These are phyloP conservation scores for Metarhizium robertsii DNA, from an alignment of 2,329 filamentous ascomycete species.

Conservation along the genomic window DNA sequence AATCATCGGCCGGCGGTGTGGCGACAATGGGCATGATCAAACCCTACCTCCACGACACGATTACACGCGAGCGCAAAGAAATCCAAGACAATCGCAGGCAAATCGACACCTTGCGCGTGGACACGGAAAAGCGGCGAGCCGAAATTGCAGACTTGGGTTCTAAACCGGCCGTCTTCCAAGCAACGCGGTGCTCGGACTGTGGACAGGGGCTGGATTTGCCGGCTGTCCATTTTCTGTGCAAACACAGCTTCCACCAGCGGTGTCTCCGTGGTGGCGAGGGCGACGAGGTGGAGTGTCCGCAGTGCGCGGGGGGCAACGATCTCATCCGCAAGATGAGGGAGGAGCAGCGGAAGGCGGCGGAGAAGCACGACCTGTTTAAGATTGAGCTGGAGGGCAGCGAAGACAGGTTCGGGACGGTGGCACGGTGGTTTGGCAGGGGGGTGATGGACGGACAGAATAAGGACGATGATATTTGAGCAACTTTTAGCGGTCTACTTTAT, in stretches of 20 bases:
- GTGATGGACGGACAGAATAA: slow-evolving; percentile 59
- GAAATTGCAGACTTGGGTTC: slow-evolving; percentile 70
- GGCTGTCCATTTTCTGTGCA: slow-evolving; percentile 91
- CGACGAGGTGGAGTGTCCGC: slow-evolving; percentile 68
- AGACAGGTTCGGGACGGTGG: slow-evolving; percentile 82
- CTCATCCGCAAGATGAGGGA: slow-evolving; percentile 80
- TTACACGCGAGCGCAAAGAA: slow-evolving; percentile 78
- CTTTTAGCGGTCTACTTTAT: neutral
- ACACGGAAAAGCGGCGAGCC: slow-evolving; percentile 69
- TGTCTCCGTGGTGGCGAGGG: slow-evolving; percentile 57
- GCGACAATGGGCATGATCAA: slow-evolving; percentile 98
- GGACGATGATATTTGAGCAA: neutral
- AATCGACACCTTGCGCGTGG: slow-evolving; percentile 72
- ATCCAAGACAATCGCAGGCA: slow-evolving; percentile 72
- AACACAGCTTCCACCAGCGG: slow-evolving; percentile 90
- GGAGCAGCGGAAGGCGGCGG: slow-evolving; percentile 78
- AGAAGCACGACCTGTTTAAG: slow-evolving; percentile 81
- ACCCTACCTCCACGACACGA: slow-evolving; percentile 79
- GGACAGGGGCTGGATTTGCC: slow-evolving; percentile 72
- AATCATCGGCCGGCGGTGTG: slow-evolving; percentile 44
- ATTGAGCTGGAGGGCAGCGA: slow-evolving; percentile 67
- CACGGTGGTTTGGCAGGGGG: slow-evolving; percentile 89
- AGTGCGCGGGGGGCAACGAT: slow-evolving; percentile 75
- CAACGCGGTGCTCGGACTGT: slow-evolving; percentile 80
- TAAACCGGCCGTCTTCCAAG: slow-evolving; percentile 83